phyloP scores from a whole-genome alignment of 306 rosid genomes.

The Prunus fruticosa region DNA sequence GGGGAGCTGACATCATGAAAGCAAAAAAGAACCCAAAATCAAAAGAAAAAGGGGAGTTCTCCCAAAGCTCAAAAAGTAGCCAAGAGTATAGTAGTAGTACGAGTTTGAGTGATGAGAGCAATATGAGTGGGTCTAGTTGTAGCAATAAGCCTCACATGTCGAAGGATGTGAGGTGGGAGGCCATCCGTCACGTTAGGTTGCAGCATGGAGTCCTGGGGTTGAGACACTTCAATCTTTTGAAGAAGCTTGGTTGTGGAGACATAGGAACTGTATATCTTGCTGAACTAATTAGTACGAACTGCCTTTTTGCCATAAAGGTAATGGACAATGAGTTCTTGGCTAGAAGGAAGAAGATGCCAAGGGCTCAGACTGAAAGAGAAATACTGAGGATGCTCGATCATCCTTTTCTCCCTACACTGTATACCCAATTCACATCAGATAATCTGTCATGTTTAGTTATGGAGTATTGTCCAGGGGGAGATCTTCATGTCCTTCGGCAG shows the following conservation, averaged over 20 bases:
- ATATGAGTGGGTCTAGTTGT: constrained; percentile 73
- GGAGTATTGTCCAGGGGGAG: constrained; percentile 99
- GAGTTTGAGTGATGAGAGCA: constrained; percentile 92
- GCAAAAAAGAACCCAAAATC: constrained; percentile 50
- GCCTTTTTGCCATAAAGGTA: constrained; percentile 92
- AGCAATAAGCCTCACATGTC: constrained; percentile 99
- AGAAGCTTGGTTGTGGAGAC: constrained; percentile 98
- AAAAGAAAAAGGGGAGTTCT: constrained; percentile 75
- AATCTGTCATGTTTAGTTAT: constrained; percentile 91
- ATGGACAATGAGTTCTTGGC: constrained; percentile 96
- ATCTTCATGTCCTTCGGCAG: constrained; percentile 96
- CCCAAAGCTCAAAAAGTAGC: constrained; percentile 94
- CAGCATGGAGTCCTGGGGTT: constrained; percentile 73
- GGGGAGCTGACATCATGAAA: constrained; percentile 37
- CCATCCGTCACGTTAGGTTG: constrained; percentile 59
- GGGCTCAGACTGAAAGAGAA: constrained; percentile 97
- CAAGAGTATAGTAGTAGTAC: constrained; percentile 93
- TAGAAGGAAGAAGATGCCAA: constrained; percentile 87
- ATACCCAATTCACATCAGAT: constrained; percentile 85
- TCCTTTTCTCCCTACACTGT: constrained; percentile 95
- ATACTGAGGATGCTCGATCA: constrained; percentile 93
- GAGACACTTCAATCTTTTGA: constrained; percentile 82
- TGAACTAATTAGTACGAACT: constrained; percentile 69
- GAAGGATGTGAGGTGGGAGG: constrained; percentile 94
- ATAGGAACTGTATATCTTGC: constrained; percentile 98